phyloP scores from a whole-genome alignment of 23 red algal species.

The Gracilariopsis chorda region DNA sequence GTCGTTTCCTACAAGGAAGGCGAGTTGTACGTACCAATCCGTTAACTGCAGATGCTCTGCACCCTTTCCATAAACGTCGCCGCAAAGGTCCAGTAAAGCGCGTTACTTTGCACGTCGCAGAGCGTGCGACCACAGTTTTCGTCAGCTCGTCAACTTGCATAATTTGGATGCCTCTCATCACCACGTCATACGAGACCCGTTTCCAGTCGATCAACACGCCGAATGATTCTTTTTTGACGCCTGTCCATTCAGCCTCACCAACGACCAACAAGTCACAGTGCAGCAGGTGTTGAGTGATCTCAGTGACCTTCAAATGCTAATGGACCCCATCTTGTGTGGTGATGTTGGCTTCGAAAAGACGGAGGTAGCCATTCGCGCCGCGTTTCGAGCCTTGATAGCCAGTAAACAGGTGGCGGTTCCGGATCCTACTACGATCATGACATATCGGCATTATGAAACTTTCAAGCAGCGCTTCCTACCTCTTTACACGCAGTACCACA shows the following conservation, averaged over 20 bases:
- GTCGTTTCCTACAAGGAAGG: conserved; percentile 43
- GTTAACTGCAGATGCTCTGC: conserved; percentile 11
- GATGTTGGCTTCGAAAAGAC: conserved; percentile 97
- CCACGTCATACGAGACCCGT: conserved; percentile 7
- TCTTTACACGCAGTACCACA: too few relatives aligned
- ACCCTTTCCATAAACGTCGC: neutral
- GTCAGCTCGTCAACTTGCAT: conserved; percentile 58
- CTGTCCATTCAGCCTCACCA: conserved; percentile 59
- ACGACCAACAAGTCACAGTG: conserved; percentile 60
- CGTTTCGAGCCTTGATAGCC: conserved; percentile 46
- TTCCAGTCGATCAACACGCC: neutral
- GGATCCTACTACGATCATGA: conserved; percentile 83
- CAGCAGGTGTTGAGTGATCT: conserved; percentile 64
- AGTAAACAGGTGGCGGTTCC: conserved; percentile 72
- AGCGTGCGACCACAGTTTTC: conserved; percentile 18
- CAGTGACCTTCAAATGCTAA: conserved; percentile 50
- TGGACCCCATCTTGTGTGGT: conserved; percentile 87
- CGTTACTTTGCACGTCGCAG: neutral
- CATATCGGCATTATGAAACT: conserved; percentile 75
- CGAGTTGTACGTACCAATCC: conserved; percentile 33
- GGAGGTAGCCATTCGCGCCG: conserved; percentile 85
- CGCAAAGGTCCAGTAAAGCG: neutral
- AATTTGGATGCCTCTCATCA: conserved; percentile 54
- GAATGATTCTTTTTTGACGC: conserved; percentile 9
- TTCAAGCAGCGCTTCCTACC: too few relatives aligned